Percentiles rank a stretch among this genome's conserved stretches.
These are phyloP conservation scores for Lactuca saligna DNA, from an alignment of 129 eudicot genomes.

Conservation along the genomic window DNA sequence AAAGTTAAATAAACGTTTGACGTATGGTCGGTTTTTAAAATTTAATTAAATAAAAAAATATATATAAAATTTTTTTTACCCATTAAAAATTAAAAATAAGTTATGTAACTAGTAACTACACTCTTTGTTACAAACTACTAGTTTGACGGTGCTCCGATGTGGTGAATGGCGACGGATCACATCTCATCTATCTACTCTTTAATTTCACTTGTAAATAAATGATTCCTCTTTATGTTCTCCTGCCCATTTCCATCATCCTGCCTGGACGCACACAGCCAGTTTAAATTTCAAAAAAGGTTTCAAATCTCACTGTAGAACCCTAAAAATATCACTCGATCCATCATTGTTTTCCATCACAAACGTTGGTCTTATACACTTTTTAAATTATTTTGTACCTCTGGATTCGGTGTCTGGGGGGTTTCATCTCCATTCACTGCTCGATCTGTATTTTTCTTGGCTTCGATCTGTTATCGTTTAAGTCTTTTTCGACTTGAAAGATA, in stretches of 20 bases:
- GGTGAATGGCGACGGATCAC: constrained; percentile 7
- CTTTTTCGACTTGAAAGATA: constrained; percentile 10
- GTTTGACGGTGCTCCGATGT: background rate
- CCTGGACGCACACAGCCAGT: constrained; percentile 15
- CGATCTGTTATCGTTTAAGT: constrained; percentile 11
- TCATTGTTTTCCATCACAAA: background rate
- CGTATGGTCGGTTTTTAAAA: too few species aligned
- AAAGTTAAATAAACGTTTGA: too few species aligned
- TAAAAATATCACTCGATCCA: constrained; percentile 18
- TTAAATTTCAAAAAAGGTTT: constrained; percentile 19
- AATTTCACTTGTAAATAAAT: constrained; percentile 1
- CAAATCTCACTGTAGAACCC: constrained; percentile 27
- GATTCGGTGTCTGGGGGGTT: background rate
- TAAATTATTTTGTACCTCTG: background rate
- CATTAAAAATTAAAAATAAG: too few species aligned
- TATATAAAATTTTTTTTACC: too few species aligned
- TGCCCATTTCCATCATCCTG: constrained; percentile 11
- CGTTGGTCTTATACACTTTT: constrained; percentile 20
- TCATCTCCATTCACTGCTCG: constrained; percentile 19
- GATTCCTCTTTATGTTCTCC: constrained; percentile 4
- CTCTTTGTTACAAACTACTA: background rate
- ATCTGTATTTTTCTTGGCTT: constrained; percentile 26
- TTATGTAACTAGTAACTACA: too few species aligned
- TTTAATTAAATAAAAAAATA: too few species aligned
- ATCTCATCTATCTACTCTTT: background rate